Percentiles rank a stretch among this genome's conserved stretches.
Conservation (phyloP, 2,329 filamentous ascomycete species). For the Chalaropsis ovoidea region DNA sequence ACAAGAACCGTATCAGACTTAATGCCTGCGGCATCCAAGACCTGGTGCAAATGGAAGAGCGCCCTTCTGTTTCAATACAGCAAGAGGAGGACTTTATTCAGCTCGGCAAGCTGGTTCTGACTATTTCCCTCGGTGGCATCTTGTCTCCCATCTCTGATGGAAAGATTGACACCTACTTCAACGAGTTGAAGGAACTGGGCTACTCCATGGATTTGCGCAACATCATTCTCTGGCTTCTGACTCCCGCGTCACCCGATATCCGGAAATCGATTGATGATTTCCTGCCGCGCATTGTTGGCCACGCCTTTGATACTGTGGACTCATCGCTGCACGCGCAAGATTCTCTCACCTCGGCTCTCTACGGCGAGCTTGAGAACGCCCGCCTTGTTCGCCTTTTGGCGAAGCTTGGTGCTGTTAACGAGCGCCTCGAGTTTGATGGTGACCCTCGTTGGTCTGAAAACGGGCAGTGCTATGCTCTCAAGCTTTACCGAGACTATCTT, state of each 20-base stretch:
- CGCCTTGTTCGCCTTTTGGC: constrained; percentile 66
- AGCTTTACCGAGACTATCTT: constrained; percentile 91
- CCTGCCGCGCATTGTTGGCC: constrained; percentile 64
- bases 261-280: constrained; percentile 71
- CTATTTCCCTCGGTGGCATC: constrained; percentile 38
- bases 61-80: constrained; percentile 58
- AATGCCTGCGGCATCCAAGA: constrained; percentile 84
- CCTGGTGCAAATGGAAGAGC: constrained; percentile 70
- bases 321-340: constrained; percentile 71
- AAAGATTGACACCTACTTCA: constrained; percentile 38
- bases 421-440: constrained; percentile 74
- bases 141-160: constrained; percentile 11
- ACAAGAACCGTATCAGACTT: constrained; percentile 79
- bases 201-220: constrained; percentile 73
- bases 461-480: constrained; percentile 83
- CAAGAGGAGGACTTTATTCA: constrained; percentile 81
- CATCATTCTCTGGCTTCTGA: constrained; percentile 71
- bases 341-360: constrained; percentile 59
- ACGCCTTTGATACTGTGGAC: constrained; percentile 66
- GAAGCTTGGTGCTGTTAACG: constrained; percentile 81
- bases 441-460: constrained; percentile 80
- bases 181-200: constrained; percentile 65
- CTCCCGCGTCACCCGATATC: constrained; percentile 45
- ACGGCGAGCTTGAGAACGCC: constrained; percentile 79
- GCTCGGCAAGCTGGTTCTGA: constrained; percentile 76